Percentiles rank a stretch among this genome's conserved stretches.
Conservation (phyloP, 1,284 basidiomycete species). For the Cutaneotrichosporon dermatis region DNA sequence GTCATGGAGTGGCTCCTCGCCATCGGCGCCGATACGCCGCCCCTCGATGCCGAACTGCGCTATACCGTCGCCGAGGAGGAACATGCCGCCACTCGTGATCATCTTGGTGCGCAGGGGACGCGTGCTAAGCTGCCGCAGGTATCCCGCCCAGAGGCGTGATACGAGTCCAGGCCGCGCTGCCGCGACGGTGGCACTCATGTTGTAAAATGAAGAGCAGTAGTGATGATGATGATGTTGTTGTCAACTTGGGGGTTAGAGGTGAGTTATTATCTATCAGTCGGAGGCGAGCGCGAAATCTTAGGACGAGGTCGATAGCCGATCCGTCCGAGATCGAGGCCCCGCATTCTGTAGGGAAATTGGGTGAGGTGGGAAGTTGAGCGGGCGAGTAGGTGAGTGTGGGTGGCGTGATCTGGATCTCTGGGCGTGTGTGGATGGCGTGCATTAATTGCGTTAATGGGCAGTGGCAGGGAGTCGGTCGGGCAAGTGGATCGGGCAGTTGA, state of each 20-base stretch:
- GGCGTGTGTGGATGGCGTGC: too few relatives aligned
- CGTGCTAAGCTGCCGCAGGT: conserved; percentile 9
- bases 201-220: too few relatives aligned
- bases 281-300: not conserved
- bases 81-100: conserved; percentile 15
- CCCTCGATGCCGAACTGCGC: conserved; percentile 27
- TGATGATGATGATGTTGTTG: too few relatives aligned
- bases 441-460: too few relatives aligned
- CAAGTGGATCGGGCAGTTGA: too few relatives aligned
- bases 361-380: not conserved
- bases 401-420: too few relatives aligned
- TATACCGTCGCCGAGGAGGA: conserved; percentile 16
- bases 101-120: conserved; percentile 22
- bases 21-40: not conserved
- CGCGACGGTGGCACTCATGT: not conserved
- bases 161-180: not conserved
- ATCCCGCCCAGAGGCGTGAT: conserved; percentile 4
- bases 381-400: not conserved
- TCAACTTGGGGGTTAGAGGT: too few relatives aligned
- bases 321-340: too few relatives aligned
- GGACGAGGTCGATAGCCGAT: not conserved
- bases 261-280: too few relatives aligned
- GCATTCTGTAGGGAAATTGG: not conserved
- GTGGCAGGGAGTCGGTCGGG: too few relatives aligned
- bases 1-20: not conserved